Base-by-base conservation (phyloP, 805 yeast genomes). In the Diddensiella santjacobensis region DNA sequence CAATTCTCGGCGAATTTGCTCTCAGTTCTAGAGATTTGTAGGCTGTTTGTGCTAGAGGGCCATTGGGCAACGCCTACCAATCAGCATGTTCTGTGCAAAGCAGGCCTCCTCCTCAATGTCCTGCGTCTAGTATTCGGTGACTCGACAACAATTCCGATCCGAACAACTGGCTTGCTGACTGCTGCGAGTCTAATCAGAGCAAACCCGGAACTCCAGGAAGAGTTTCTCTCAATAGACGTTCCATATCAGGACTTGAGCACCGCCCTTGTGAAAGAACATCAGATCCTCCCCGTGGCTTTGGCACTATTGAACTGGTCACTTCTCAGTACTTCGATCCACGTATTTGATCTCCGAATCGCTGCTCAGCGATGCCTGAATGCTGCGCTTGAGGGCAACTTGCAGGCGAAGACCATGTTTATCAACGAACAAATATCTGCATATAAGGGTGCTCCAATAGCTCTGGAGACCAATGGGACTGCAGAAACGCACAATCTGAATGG, bases 221-320 rank as follows among this genome's bases (percentile, higher is more conserved):
- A 79, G 49, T 84, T 91, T 57, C 74, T 88, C 1, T 81, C 80
- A 47, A 81, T 91, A 11, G 98, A 93, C 64, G 96, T 93, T 4
- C 99, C 99, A 0, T 87, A 83, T 61, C 72, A 90, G 47, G 97
- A 88, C 59, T 88, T 96, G 8, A 71, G 83, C 3, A 80, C 81
- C 0, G 55, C 62, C 2, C 52, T 53, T 26, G 67, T 62, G 33
- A 50, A 55, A 3, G 65, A 57, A 44, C 70, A 62, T 3, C 58
- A 54, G 22, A 52, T 77, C 1, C 66, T 87, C 2, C 91, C 97
- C 0, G 95, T 87, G 0, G 72, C 84, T 0, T 72, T 75, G 23
- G 88, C 95, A 0, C 70, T 93, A 43, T 60, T 91, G 24, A 83
- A 85, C 53, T 93, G 99, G 99, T 74, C 87, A 29, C 67, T 91